Conservation (phyloP, 148 eudicot species). For the Hydrangea macrophylla region DNA sequence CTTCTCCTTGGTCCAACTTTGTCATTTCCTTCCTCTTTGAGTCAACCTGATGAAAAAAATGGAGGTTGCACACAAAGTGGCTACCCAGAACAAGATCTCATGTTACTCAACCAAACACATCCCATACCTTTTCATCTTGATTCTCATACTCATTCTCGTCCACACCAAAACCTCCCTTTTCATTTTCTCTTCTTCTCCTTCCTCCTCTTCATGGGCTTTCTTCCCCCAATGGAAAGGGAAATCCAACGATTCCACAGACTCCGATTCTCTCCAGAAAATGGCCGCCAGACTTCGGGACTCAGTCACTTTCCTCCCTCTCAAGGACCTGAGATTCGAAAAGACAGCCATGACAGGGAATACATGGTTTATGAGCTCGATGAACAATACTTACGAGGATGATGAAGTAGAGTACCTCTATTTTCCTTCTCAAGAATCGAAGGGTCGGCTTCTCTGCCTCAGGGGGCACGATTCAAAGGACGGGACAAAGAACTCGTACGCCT, state of each 20-base stretch:
- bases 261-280: slow-evolving; percentile 10
- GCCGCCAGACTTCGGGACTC: slow-evolving; percentile 38
- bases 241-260: not conserved
- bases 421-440: slow-evolving; percentile 57
- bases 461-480: slow-evolving; percentile 68
- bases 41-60: no score
- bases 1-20: no score
- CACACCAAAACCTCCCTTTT: no score
- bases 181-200: no score
- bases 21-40: no score
- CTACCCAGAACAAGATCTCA: no score
- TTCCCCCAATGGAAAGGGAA: slow-evolving; percentile 12
- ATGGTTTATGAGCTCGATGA: slow-evolving; percentile 85
- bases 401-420: slow-evolving; percentile 62
- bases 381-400: slow-evolving; percentile 57
- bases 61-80: no score
- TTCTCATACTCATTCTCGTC: no score
- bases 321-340: slow-evolving; percentile 51
- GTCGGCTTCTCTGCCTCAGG: slow-evolving; percentile 56
- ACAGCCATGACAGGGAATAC: slow-evolving; percentile 61
- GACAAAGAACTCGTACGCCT: slow-evolving; percentile 67
- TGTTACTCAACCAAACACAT: no score
- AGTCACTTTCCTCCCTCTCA: slow-evolving; percentile 71
- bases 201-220: slow-evolving; percentile 13
- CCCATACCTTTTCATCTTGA: no score